phyloP scores from a whole-genome alignment of 768 basidiomycete genomes.

The Russula ochroleuca region DNA sequence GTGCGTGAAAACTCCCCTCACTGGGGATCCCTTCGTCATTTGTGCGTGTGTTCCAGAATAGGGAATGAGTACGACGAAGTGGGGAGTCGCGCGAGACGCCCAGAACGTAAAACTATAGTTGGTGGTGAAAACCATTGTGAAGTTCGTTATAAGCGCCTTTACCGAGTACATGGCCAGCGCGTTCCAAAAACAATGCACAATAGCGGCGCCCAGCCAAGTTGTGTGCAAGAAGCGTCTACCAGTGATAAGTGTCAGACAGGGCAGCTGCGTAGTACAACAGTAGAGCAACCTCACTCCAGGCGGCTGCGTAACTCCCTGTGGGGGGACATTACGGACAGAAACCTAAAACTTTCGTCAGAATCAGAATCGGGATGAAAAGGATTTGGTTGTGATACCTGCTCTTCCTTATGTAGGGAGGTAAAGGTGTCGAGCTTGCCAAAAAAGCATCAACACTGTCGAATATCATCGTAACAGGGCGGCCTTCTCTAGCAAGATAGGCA shows the following conservation, averaged over 20 bases:
- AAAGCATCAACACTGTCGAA: slow-evolving; percentile 51
- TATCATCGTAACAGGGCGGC: slow-evolving; percentile 46
- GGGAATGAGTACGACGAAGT: slow-evolving; percentile 39
- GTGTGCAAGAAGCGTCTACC: slow-evolving; percentile 55
- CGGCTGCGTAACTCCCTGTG: slow-evolving; percentile 45
- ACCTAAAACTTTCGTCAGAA: slow-evolving; percentile 34
- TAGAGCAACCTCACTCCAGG: slow-evolving; percentile 44
- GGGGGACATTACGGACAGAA: slow-evolving; percentile 47
- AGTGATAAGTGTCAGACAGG: slow-evolving; percentile 13
- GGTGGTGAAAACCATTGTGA: not conserved
- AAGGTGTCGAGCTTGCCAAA: slow-evolving; percentile 43
- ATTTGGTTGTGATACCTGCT: slow-evolving; percentile 44
- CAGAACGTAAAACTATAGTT: slow-evolving; percentile 34
- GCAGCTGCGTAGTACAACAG: not conserved
- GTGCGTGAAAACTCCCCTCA: slow-evolving; percentile 46
- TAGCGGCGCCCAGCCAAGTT: slow-evolving; percentile 50
- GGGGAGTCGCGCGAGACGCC: slow-evolving; percentile 47
- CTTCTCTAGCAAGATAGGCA: slow-evolving; percentile 47
- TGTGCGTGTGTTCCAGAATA: slow-evolving; percentile 45
- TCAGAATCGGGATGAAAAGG: not conserved
- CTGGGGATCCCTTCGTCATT: slow-evolving; percentile 51
- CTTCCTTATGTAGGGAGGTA: slow-evolving; percentile 54
- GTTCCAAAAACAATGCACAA: slow-evolving; percentile 48
- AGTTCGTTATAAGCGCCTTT: slow-evolving; percentile 18
- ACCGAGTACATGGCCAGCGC: slow-evolving; percentile 42